Percentiles rank a stretch among this genome's conserved stretches.
Evolutionary conservation across 1,139 yeast species (phyloP).

Genomic region (Debaryomyces subglobosus): DNA sequence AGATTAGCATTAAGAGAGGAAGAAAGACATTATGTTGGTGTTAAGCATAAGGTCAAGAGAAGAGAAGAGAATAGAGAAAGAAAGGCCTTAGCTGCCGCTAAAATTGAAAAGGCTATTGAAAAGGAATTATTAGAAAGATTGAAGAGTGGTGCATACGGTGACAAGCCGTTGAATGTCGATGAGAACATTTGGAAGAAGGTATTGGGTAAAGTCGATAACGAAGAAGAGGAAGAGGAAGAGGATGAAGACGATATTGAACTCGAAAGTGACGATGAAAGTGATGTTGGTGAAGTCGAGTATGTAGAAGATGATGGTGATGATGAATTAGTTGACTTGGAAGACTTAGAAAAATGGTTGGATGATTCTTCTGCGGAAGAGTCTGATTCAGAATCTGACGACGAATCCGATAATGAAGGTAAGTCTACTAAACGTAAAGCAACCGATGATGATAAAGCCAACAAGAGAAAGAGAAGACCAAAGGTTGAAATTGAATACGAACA

Average conservation of each 20-base stretch:
- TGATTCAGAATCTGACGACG: slow-evolving; percentile 38
- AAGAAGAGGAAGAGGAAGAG: slow-evolving; percentile 64
- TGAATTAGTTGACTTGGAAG: slow-evolving; percentile 89
- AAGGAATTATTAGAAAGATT: slow-evolving; percentile 91
- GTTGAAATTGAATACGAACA: slow-evolving; percentile 86
- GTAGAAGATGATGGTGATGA: slow-evolving; percentile 88
- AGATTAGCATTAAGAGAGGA: slow-evolving; percentile 88
- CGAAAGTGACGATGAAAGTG: slow-evolving; percentile 59
- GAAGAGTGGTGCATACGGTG: slow-evolving; percentile 98
- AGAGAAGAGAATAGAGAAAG: slow-evolving; percentile 94
- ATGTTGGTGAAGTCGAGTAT: slow-evolving; percentile 79
- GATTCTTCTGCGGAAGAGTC: slow-evolving; percentile 51
- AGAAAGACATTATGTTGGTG: slow-evolving; percentile 90
- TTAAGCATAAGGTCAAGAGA: slow-evolving; percentile 90
- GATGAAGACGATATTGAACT: slow-evolving; percentile 62
- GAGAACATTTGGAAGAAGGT: slow-evolving; percentile 95
- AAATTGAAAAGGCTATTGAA: slow-evolving; percentile 94
- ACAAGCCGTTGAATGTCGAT: slow-evolving; percentile 94
- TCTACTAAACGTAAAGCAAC: slow-evolving; percentile 45
- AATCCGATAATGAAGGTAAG: slow-evolving; percentile 36
- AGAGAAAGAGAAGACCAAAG: slow-evolving; percentile 64
- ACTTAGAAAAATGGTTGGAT: slow-evolving; percentile 86
- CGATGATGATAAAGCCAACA: slow-evolving; percentile 37
- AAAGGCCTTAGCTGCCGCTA: slow-evolving; percentile 95
- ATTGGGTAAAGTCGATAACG: slow-evolving; percentile 68